Evolutionary conservation across 495 filamentous ascomycete genomes (phyloP).

Genomic region (Penicillium paxilli): DNA sequence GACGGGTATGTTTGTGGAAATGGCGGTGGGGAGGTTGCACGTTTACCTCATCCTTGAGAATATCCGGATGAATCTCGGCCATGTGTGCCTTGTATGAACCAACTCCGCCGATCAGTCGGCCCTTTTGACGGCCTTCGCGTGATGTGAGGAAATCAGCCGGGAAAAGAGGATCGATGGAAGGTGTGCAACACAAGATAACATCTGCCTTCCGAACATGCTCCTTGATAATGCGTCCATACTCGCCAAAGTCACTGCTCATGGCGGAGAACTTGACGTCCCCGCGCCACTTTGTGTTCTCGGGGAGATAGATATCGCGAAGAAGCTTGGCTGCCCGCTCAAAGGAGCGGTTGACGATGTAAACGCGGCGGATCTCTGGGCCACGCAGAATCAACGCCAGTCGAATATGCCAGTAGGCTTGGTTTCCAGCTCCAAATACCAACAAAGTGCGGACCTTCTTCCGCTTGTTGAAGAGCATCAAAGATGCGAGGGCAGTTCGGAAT

Average conservation of each 20-base stretch:
- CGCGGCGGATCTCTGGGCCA: slow-evolving; percentile 66
- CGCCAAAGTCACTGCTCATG: slow-evolving; percentile 68
- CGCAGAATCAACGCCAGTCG: slow-evolving; percentile 76
- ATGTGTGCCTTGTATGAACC: slow-evolving; percentile 84
- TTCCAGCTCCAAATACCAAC: slow-evolving; percentile 84
- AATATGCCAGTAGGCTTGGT: slow-evolving; percentile 93
- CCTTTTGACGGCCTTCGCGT: slow-evolving; percentile 69
- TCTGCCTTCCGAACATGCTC: slow-evolving; percentile 68
- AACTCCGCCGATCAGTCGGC: slow-evolving; percentile 75
- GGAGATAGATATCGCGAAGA: slow-evolving; percentile 57
- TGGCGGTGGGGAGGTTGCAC: slow-evolving; percentile 51
- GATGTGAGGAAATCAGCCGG: slow-evolving; percentile 63
- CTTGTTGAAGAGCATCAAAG: slow-evolving; percentile 70
- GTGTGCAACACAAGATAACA: slow-evolving; percentile 81
- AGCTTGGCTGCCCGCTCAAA: slow-evolving; percentile 59
- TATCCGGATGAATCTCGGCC: slow-evolving; percentile 77
- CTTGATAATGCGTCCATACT: slow-evolving; percentile 66
- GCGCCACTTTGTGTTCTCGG: slow-evolving; percentile 48
- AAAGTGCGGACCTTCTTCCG: slow-evolving; percentile 70
- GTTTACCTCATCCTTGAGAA: slow-evolving; percentile 68
- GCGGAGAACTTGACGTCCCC: slow-evolving; percentile 69
- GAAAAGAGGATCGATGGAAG: slow-evolving; percentile 59
- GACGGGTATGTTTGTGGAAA: slow-evolving; percentile 68
- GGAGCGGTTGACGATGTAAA: slow-evolving; percentile 78
- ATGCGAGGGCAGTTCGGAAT: slow-evolving; percentile 87